Evolutionary conservation across 768 basidiomycete genomes (phyloP).

Genomic region (Mycena alexandri): DNA sequence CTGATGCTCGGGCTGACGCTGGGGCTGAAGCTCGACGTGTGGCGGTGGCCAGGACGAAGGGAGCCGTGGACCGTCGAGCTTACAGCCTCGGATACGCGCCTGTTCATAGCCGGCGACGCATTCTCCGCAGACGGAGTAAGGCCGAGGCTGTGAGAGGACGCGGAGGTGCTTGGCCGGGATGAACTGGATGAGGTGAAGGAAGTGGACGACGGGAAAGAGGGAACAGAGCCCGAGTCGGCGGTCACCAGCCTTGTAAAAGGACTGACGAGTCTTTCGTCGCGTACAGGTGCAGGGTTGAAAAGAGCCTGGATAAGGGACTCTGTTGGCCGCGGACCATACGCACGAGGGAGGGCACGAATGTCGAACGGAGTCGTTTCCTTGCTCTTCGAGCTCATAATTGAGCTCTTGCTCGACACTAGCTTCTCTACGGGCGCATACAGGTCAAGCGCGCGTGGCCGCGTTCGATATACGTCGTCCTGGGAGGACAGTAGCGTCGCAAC

Average conservation of each 20-base stretch:
- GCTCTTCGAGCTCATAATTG: constrained; percentile 16
- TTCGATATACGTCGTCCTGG: constrained; percentile 60
- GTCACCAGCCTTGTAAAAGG: constrained; percentile 53
- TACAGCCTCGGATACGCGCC: not conserved
- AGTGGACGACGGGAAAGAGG: constrained; percentile 6
- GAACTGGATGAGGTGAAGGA: constrained; percentile 14
- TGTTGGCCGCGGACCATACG: constrained; percentile 74
- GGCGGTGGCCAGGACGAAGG: constrained; percentile 24
- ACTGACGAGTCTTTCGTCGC: constrained; percentile 51
- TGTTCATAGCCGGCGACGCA: constrained; percentile 1
- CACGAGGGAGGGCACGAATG: constrained; percentile 60
- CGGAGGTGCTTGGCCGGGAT: constrained; percentile 25
- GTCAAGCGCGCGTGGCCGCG: constrained; percentile 65
- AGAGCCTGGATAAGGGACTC: constrained; percentile 83
- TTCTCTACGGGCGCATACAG: constrained; percentile 46
- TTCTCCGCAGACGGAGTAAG: constrained; percentile 3
- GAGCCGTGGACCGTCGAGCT: constrained; percentile 20
- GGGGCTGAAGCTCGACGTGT: constrained; percentile 13
- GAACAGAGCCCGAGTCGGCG: constrained; percentile 22
- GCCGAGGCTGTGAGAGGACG: constrained; percentile 15
- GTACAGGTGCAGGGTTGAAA: constrained; percentile 77
- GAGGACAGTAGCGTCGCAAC: constrained; percentile 67
- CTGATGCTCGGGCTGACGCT: constrained; percentile 23
- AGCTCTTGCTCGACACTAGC: constrained; percentile 5
- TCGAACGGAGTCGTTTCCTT: constrained; percentile 46